Percentiles rank a stretch among this genome's conserved stretches.
Evolutionary conservation across 1,284 basidiomycete species (phyloP).

Genomic region (Cryptococcus sp.): DNA sequence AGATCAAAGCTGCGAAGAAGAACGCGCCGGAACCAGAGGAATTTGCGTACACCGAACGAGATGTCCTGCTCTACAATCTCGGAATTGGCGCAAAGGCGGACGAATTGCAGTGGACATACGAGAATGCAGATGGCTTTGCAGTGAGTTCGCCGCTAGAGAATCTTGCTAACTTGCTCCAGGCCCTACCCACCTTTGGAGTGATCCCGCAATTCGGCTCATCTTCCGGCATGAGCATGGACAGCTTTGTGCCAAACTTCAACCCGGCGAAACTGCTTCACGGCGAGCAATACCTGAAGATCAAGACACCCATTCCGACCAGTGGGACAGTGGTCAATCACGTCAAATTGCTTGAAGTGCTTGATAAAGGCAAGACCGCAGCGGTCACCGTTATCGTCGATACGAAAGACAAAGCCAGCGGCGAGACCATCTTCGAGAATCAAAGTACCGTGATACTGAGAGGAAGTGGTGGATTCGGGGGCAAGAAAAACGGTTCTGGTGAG

Average conservation of each 20-base stretch:
- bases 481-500: slow-evolving; percentile 75
- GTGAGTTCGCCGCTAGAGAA: slow-evolving; percentile 19
- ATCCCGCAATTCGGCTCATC: slow-evolving; percentile 83
- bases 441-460: slow-evolving; percentile 92
- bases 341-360: slow-evolving; percentile 56
- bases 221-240: slow-evolving; percentile 69
- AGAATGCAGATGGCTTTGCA: slow-evolving; percentile 80
- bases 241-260: slow-evolving; percentile 86
- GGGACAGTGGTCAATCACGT: slow-evolving; percentile 79
- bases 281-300: slow-evolving; percentile 92
- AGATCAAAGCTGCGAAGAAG: slow-evolving; percentile 83
- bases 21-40: slow-evolving; percentile 60
- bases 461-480: slow-evolving; percentile 92
- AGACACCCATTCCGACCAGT: slow-evolving; percentile 80
- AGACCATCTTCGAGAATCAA: slow-evolving; percentile 89
- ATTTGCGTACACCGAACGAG: slow-evolving; percentile 80
- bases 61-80: slow-evolving; percentile 94
- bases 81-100: slow-evolving; percentile 93
- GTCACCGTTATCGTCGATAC: slow-evolving; percentile 79
- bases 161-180: slow-evolving; percentile 46
- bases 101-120: slow-evolving; percentile 89
- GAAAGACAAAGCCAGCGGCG: slow-evolving; percentile 73
- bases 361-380: slow-evolving; percentile 82
- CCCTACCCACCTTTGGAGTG: slow-evolving; percentile 92
- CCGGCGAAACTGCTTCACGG: slow-evolving; percentile 97